Evolutionary conservation across 331 rosid species (phyloP).

Genomic region (Ulmus americana): DNA sequence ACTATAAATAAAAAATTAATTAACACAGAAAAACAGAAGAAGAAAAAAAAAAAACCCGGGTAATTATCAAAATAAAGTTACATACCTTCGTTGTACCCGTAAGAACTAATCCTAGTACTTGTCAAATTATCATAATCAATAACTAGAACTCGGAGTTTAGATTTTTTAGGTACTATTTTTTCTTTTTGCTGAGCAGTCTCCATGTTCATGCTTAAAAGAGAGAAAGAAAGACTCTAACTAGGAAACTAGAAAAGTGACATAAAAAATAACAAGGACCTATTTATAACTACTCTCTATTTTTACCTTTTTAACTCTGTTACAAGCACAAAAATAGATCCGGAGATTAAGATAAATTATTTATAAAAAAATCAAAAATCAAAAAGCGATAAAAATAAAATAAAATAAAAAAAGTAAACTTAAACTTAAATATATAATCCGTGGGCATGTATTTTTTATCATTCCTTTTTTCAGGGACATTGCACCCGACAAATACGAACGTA

Average conservation of each 20-base stretch:
- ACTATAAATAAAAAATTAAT: neutral
- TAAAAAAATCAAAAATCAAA: no score
- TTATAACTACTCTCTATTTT: neutral
- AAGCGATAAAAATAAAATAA: no score
- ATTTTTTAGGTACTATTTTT: neutral
- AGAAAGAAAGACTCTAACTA: neutral
- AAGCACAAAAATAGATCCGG: neutral
- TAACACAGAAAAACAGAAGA: neutral
- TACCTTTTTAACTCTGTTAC: neutral
- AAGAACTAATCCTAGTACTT: neutral
- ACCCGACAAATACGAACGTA: no score
- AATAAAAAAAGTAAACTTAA: no score
- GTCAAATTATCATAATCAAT: neutral
- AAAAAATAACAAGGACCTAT: neutral
- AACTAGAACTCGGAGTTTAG: neutral
- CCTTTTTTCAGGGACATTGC: no score
- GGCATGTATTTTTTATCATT: no score
- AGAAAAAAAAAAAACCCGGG: neutral
- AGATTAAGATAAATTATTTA: neutral
- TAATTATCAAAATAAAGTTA: neutral
- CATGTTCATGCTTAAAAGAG: neutral
- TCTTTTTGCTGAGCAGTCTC: neutral
- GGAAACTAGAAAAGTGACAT: neutral
- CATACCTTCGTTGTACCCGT: neutral
- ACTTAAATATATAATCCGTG: no score